Evolutionary conservation across 2,329 filamentous ascomycete species (phyloP).

Genomic region (Fusarium musae): DNA sequence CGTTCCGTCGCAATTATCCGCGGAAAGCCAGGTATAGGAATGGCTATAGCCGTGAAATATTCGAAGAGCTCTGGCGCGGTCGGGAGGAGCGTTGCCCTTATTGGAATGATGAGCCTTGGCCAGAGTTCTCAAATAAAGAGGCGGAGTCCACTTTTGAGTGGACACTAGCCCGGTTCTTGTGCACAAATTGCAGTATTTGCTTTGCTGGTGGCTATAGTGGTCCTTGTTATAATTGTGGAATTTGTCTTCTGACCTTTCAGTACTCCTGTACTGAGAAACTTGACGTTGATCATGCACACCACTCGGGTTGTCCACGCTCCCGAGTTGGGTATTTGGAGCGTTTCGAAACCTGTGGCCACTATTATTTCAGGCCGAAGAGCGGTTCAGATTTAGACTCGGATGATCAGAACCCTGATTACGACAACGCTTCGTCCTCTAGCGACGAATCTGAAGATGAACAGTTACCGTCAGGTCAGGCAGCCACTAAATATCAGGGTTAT

Average conservation of each 20-base stretch:
- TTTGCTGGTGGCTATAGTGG: fast-evolving
- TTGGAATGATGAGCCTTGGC: not conserved
- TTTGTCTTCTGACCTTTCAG: fast-evolving
- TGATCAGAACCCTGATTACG: not conserved
- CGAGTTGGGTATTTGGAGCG: not conserved
- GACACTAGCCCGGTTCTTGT: fast-evolving
- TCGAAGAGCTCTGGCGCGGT: not conserved
- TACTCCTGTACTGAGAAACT: fast-evolving
- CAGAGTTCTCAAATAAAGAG: not conserved
- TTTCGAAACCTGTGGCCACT: no score
- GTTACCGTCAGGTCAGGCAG: no score
- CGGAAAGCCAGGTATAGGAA: fast-evolving
- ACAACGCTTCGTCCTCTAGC: fast-evolving
- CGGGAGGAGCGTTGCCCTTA: not conserved
- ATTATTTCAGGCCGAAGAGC: no score
- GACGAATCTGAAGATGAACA: not conserved
- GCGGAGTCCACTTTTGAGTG: fast-evolving
- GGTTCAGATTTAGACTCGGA: no score
- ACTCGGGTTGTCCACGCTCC: fast-evolving
- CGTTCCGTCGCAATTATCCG: fast-evolving
- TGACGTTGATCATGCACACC: fast-evolving
- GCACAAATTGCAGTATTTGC: fast-evolving
- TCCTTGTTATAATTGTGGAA: fast-evolving
- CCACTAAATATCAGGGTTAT: no score
- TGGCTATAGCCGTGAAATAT: not conserved